Evolutionary conservation across 306 rosid species (phyloP).

Genomic region (Potentilla sterilis): DNA sequence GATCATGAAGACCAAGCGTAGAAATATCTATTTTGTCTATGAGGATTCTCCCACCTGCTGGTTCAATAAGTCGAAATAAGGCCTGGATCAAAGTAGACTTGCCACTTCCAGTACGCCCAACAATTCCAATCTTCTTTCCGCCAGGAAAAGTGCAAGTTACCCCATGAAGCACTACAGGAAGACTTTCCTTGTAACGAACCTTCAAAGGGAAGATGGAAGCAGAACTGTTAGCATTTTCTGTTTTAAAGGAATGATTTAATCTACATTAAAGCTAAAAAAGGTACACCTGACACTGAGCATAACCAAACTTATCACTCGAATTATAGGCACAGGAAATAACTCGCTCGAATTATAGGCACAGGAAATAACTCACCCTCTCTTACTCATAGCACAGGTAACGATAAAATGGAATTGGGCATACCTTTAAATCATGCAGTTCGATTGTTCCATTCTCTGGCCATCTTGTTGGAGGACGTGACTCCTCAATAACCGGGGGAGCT

Average conservation of each 20-base stretch:
- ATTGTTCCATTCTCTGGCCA: slow-evolving; percentile 92
- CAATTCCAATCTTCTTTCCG: slow-evolving; percentile 88
- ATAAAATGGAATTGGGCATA: slow-evolving; percentile 25
- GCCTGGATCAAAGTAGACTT: slow-evolving; percentile 96
- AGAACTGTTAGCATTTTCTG: slow-evolving; percentile 15
- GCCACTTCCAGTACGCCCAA: slow-evolving; percentile 96
- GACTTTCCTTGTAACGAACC: slow-evolving; percentile 95
- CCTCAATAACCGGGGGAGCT: slow-evolving; percentile 70
- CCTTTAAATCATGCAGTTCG: slow-evolving; percentile 73
- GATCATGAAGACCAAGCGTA: slow-evolving; percentile 83
- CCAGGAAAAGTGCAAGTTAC: slow-evolving; percentile 84
- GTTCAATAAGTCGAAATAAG: slow-evolving; percentile 83
- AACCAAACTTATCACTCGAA: background rate
- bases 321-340: background rate
- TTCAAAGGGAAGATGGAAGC: slow-evolving; percentile 26
- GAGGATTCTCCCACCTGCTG: slow-evolving; percentile 65
- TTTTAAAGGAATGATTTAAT: background rate
- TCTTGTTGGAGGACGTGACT: slow-evolving; percentile 61
- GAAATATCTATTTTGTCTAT: slow-evolving; percentile 81
- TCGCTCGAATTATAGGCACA: background rate
- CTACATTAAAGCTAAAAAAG: background rate
- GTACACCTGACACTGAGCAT: background rate
- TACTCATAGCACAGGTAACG: background rate
- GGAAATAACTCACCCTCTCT: background rate
- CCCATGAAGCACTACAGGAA: slow-evolving; percentile 85